phyloP scores from a whole-genome alignment of 2,329 filamentous ascomycete species.

The Fusarium armeniacum region DNA sequence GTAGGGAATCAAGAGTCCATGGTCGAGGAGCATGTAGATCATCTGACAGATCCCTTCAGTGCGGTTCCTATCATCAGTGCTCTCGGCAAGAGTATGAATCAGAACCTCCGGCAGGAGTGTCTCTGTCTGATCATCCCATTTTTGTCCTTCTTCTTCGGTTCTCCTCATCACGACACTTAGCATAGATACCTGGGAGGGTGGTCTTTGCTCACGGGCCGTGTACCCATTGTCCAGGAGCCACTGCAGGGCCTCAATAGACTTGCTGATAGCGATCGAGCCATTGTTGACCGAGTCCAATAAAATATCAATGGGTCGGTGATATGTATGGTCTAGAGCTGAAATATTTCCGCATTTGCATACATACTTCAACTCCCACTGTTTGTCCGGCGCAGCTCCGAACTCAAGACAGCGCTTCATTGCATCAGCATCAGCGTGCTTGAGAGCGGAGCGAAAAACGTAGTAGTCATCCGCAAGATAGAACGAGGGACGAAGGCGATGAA shows the following conservation, averaged over 20 bases:
- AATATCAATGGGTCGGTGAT: background rate
- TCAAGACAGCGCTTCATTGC: background rate
- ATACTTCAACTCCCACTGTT: background rate
- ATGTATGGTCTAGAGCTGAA: too few relatives aligned
- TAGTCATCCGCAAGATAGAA: background rate
- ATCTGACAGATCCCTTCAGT: conserved; percentile 9
- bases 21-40: background rate
- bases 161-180: too few relatives aligned
- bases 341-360: background rate
- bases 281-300: background rate
- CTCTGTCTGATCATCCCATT: rapidly evolving
- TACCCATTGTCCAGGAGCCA: background rate
- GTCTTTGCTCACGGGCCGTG: background rate
- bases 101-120: background rate
- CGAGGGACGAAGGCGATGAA: background rate
- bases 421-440: background rate
- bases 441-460: background rate
- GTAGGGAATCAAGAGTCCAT: background rate
- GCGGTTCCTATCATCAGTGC: background rate
- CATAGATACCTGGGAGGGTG: background rate
- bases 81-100: background rate
- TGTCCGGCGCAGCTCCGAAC: background rate
- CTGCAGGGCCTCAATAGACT: background rate
- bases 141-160: background rate
- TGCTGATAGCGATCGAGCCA: rapidly evolving